Evolutionary conservation across 1,284 basidiomycete genomes (phyloP).

Genomic region (Cystobasidiaceae sp.): DNA sequence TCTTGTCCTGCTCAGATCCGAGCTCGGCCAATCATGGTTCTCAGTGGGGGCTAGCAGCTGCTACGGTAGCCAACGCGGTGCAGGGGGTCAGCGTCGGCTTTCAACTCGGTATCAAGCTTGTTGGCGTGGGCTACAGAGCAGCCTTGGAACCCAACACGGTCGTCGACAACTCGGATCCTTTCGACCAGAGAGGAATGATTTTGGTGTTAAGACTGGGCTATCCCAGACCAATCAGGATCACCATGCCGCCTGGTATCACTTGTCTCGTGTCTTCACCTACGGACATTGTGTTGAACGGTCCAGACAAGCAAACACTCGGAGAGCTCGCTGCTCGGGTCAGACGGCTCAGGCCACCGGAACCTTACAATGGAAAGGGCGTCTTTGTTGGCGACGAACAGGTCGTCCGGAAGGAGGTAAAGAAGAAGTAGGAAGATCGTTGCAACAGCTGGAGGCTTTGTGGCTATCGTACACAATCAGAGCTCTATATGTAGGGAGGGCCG

Average conservation of each 20-base stretch:
- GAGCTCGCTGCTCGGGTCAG: constrained; percentile 83
- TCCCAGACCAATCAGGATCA: constrained; percentile 74
- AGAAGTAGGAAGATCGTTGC: no score
- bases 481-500: constrained; percentile 34
- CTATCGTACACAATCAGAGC: no score
- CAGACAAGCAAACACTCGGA: constrained; percentile 61
- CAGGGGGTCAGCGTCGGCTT: constrained; percentile 85
- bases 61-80: constrained; percentile 82
- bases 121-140: constrained; percentile 92
- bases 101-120: constrained; percentile 72
- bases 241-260: constrained; percentile 71
- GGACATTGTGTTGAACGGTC: constrained; percentile 52
- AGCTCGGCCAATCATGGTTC: constrained; percentile 69
- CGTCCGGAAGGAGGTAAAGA: constrained; percentile 84
- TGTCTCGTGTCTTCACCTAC: constrained; percentile 52
- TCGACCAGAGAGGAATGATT: no score
- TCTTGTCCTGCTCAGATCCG: constrained; percentile 64
- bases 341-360: constrained; percentile 81
- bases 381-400: constrained; percentile 86
- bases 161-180: no score
- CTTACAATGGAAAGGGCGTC: constrained; percentile 96
- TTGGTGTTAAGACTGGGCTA: constrained; percentile 58
- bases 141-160: no score
- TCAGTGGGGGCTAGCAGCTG: constrained; percentile 90
- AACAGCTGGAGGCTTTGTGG: no score